Base-by-base conservation (phyloP, 495 filamentous ascomycete species). In the Penicillium arizonense region DNA sequence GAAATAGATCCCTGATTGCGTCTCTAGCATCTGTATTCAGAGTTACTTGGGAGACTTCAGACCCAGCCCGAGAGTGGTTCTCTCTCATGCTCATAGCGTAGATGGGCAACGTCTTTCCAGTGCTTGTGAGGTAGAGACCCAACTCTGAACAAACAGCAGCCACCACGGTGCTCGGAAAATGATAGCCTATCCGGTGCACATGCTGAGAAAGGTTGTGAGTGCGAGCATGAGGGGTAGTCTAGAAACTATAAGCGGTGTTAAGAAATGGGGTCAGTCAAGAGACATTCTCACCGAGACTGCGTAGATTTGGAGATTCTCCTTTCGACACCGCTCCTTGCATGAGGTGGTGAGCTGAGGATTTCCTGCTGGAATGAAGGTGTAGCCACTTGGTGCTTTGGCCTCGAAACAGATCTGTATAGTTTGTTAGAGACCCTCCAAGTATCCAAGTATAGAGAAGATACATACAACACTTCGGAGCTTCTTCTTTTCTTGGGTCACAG, bases 301-400 rank as follows among this genome's bases (percentile, higher is more conserved):
- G 53, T 87, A 86, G 23, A 91, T 83, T 68, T 85, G 80, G 13
- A 82, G 73, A 11, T 79, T 83, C 54, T 79, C 73, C 59, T 84
- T 80, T 52, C 88, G 78, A 14, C 89, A 94, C 5, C 85, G 56
- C 58, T 96, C 89, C 68, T 93, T 95, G 76, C 91, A 96, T 23
- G 74, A 71, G 11, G 77, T 79, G 5, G 88, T 92, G 43, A 96
- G 69, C 36, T 81, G 77, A 0, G 89, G 89, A 61, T 89, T 84
- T 20, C 91, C 91, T 46, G 85, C 80, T n/a, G 89, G 86, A 48
- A 96, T 84, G 63, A 91, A 95, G 23, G 84, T 86, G 57, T 89
- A 96, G 6, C 89, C 90, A n/a, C 77, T 79, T 3, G 90, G 90
- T 23, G 90, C 74, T 62, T 74, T 67, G 13, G 73, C 70, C 49